phyloP scores from a whole-genome alignment of 164 flowering plant species.

The Pachysandra terminalis region DNA sequence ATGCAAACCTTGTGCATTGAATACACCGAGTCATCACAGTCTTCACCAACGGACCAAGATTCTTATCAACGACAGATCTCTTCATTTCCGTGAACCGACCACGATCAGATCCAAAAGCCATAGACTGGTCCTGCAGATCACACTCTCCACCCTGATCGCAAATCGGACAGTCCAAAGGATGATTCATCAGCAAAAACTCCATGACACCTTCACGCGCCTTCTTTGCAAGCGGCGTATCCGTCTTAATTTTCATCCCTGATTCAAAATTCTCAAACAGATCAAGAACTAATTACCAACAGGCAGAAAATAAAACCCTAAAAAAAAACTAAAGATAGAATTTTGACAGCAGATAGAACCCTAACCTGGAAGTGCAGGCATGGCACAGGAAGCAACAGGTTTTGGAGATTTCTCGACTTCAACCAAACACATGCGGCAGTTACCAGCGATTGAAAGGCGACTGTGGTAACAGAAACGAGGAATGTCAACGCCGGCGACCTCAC shows the following conservation, averaged over 20 bases:
- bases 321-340: not conserved
- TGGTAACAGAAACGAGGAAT: conserved; percentile 97
- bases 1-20: conserved; percentile 87
- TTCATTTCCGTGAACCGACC: conserved; percentile 97
- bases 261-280: not conserved
- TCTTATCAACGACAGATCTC: conserved; percentile 98
- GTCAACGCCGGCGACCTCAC: conserved; percentile 94
- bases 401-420: conserved; percentile 99
- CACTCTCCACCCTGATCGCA: conserved; percentile 99
- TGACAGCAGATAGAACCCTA: not conserved
- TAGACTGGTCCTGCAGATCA: conserved; percentile 99
- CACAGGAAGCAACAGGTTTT: conserved; percentile 98
- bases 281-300: not conserved
- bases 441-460: conserved; percentile 86
- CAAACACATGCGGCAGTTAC: conserved; percentile 97
- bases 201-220: conserved; percentile 98
- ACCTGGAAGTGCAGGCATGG: conserved; percentile 99
- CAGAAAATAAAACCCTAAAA: not conserved
- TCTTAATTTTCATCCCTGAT: conserved; percentile 97
- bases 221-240: conserved; percentile 91
- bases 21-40: conserved; percentile 99
- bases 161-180: conserved; percentile 97
- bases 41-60: conserved; percentile 97
- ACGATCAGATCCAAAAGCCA: conserved; percentile 99
- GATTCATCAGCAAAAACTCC: conserved; percentile 99